Evolutionary conservation across 2,329 filamentous ascomycete genomes (phyloP).

Genomic region (Colletotrichum euphorbiae): DNA sequence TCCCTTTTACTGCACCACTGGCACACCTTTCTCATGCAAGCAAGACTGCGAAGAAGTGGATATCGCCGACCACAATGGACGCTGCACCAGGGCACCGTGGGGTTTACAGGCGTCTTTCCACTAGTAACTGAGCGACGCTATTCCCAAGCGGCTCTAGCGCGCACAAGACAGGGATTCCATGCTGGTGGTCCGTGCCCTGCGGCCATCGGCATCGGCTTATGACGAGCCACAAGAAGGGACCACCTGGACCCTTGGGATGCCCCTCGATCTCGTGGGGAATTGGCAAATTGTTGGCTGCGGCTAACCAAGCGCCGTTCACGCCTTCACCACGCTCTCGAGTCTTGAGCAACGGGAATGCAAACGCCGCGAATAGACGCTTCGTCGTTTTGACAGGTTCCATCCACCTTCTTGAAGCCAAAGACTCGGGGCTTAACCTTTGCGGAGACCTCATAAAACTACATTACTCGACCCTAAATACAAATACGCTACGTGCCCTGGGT

Average conservation of each 20-base stretch:
- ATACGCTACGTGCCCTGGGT: not conserved
- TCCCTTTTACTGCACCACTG: constrained; percentile 30
- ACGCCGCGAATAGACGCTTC: constrained; percentile 30
- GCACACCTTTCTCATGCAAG: constrained; percentile 34
- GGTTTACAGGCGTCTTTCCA: constrained; percentile 30
- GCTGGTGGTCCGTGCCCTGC: constrained; percentile 23
- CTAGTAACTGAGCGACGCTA: constrained; percentile 15
- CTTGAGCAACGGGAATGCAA: not conserved
- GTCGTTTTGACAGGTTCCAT: constrained; percentile 23
- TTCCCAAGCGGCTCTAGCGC: constrained; percentile 15
- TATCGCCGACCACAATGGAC: constrained; percentile 20
- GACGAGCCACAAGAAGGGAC: constrained; percentile 39
- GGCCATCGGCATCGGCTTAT: constrained; percentile 31
- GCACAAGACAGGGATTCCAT: not conserved
- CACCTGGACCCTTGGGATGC: constrained; percentile 32
- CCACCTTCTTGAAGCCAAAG: constrained; percentile 21
- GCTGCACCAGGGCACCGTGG: not conserved
- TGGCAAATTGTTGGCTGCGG: constrained; percentile 31
- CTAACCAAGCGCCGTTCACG: constrained; percentile 36
- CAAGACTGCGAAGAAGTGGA: constrained; percentile 31
- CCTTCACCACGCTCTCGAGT: constrained; percentile 15
- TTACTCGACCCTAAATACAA: not conserved
- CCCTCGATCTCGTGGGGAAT: constrained; percentile 41
- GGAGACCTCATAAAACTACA: constrained; percentile 27
- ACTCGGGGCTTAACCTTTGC: constrained; percentile 10